Conservation (phyloP, 2,329 filamentous ascomycete genomes). For the Microcera coccophila region DNA sequence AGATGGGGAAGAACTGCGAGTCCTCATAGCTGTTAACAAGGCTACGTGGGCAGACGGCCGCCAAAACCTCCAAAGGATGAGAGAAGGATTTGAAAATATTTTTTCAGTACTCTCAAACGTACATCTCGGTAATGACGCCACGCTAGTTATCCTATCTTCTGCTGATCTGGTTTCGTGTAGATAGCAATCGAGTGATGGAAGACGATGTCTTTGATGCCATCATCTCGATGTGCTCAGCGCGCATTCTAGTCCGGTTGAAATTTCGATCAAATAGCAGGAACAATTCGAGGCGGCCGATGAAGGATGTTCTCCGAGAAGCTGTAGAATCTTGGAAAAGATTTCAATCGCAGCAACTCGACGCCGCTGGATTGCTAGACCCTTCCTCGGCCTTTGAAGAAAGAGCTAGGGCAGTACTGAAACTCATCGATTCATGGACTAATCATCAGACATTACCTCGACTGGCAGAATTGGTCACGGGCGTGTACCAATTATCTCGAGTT, state of each 20-base stretch:
- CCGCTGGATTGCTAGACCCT: neutral
- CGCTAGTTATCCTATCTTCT: neutral
- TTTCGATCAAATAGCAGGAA: constrained; percentile 11
- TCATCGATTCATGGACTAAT: constrained; percentile 24
- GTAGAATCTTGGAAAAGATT: too few species aligned
- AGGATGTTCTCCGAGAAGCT: neutral
- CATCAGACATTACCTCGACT: constrained; percentile 22
- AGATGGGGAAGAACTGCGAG: constrained; percentile 15
- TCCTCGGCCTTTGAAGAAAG: constrained; percentile 11
- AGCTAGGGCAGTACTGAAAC: constrained; percentile 21
- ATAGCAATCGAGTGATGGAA: constrained; percentile 6
- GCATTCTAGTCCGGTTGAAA: constrained; percentile 28
- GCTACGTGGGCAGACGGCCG: neutral
- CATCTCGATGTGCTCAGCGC: constrained; percentile 30
- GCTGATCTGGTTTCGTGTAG: neutral
- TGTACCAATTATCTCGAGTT: constrained; percentile 24
- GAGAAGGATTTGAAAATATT: neutral
- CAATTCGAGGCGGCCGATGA: constrained; percentile 11
- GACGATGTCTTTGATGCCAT: constrained; percentile 24
- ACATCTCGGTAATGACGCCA: neutral
- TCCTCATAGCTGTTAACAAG: constrained; percentile 33
- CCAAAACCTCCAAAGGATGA: neutral
- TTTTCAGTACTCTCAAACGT: neutral
- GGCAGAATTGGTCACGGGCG: constrained; percentile 27
- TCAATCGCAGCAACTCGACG: too few species aligned